Percentiles rank a stretch among this genome's conserved stretches.
phyloP scores from a whole-genome alignment of 2,329 filamentous ascomycete genomes.

The Ceratocystis papillata region DNA sequence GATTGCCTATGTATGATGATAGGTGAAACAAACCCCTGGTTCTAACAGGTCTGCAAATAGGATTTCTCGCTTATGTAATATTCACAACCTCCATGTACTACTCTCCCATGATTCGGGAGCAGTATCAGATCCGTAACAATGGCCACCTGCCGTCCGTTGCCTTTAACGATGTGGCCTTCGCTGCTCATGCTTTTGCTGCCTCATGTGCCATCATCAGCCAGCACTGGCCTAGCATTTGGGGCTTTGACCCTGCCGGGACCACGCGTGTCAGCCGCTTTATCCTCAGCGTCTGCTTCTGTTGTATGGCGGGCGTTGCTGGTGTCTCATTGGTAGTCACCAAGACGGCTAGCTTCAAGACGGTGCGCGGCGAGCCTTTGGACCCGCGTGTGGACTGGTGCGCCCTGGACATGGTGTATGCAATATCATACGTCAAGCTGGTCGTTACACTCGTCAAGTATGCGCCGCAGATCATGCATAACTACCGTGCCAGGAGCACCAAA shows the following conservation, averaged over 20 bases:
- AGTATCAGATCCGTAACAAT: constrained; percentile 73
- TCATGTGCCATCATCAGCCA: constrained; percentile 66
- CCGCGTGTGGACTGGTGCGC: constrained; percentile 45
- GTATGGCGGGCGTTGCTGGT: constrained; percentile 47
- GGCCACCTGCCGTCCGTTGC: constrained; percentile 72
- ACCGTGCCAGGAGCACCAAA: constrained; percentile 67
- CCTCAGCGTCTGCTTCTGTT: constrained; percentile 58
- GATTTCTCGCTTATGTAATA: constrained; percentile 64
- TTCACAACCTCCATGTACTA: constrained; percentile 69
- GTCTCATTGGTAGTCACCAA: constrained; percentile 40
- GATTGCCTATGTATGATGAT: neutral
- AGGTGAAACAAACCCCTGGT: neutral
- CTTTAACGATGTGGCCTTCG: constrained; percentile 84
- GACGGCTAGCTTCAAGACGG: constrained; percentile 28
- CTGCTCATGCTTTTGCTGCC: constrained; percentile 65
- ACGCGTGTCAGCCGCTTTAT: constrained; percentile 51
- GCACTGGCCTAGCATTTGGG: constrained; percentile 66
- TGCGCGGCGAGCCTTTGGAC: constrained; percentile 26
- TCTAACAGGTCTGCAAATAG: constrained; percentile 30
- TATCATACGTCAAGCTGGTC: constrained; percentile 81
- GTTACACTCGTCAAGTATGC: constrained; percentile 88
- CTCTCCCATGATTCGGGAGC: constrained; percentile 61
- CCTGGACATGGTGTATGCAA: constrained; percentile 53
- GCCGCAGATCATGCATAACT: constrained; percentile 76
- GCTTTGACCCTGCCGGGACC: constrained; percentile 51